Evolutionary conservation across 2,329 filamentous ascomycete genomes (phyloP).

Genomic region (Paecilomyces sp.): DNA sequence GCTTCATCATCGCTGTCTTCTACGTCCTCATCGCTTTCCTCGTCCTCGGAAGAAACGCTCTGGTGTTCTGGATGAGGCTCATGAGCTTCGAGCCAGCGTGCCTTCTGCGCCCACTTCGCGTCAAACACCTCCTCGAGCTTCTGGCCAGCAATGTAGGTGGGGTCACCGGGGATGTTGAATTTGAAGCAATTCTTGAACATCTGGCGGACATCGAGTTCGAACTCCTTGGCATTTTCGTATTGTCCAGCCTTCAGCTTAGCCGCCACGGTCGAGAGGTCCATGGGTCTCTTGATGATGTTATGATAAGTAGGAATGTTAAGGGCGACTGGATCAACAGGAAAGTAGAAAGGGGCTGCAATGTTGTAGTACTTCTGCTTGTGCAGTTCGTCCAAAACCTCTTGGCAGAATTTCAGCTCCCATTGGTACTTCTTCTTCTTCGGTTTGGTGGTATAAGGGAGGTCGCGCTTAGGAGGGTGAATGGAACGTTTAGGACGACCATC

Average conservation of each 20-base stretch:
- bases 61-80: constrained; percentile 58
- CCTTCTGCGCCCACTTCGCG: constrained; percentile 67
- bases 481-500: constrained; percentile 85
- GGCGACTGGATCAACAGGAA: constrained; percentile 86
- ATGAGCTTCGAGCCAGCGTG: constrained; percentile 71
- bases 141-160: constrained; percentile 65
- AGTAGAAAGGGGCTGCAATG: constrained; percentile 67
- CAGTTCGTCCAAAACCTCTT: constrained; percentile 71
- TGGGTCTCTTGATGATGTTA: constrained; percentile 90
- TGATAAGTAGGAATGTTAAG: constrained; percentile 91
- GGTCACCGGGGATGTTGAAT: constrained; percentile 78
- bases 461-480: constrained; percentile 87
- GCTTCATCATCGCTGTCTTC: constrained; percentile 59
- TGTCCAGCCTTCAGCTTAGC: constrained; percentile 69
- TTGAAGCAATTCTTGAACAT: constrained; percentile 87
- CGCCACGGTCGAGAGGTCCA: constrained; percentile 82
- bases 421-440: constrained; percentile 87
- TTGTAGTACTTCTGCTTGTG: constrained; percentile 63
- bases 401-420: constrained; percentile 83
- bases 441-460: constrained; percentile 81
- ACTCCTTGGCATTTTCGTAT: constrained; percentile 76
- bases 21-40: constrained; percentile 65
- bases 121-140: constrained; percentile 70
- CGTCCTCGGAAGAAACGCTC: constrained; percentile 59
- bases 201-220: constrained; percentile 72